Conservation (phyloP, 2,329 filamentous ascomycete species). For the Aspergillus neotritici region DNA sequence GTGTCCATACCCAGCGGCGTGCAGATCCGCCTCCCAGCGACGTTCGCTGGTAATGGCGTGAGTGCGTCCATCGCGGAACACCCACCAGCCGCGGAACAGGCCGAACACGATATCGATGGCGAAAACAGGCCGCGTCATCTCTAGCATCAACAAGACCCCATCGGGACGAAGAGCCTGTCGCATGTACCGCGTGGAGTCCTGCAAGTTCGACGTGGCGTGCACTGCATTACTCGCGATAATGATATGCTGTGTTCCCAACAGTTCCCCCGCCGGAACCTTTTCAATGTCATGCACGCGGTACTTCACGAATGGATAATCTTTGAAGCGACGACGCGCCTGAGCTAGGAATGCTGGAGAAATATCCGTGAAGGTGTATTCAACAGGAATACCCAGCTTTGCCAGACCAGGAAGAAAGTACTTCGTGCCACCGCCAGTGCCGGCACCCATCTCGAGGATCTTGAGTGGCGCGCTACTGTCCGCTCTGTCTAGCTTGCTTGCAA, state of each 20-base stretch:
- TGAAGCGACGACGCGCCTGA: constrained; percentile 27
- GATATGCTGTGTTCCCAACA: constrained; percentile 24
- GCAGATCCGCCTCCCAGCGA: constrained; percentile 24
- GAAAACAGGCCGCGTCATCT: constrained; percentile 26
- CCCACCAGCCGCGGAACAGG: constrained; percentile 36
- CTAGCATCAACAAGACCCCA: constrained; percentile 29
- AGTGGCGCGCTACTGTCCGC: constrained; percentile 17
- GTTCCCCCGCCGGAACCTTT: constrained; percentile 16
- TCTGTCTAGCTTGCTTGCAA: constrained; percentile 12
- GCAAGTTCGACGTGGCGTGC: constrained; percentile 31
- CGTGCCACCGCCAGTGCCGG: constrained; percentile 37
- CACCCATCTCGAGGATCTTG: constrained; percentile 40
- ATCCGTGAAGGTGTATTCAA: constrained; percentile 40
- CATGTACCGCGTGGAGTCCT: constrained; percentile 21
- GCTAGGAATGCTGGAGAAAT: constrained; percentile 33
- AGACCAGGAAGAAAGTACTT: constrained; percentile 25
- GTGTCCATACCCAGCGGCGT: constrained; percentile 26
- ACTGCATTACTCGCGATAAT: constrained; percentile 33
- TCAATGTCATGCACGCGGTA: constrained; percentile 29
- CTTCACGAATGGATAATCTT: constrained; percentile 21
- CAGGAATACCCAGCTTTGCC: constrained; percentile 17
- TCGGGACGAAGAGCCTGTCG: constrained; percentile 23
- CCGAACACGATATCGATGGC: constrained; percentile 33
- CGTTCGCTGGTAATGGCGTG: constrained; percentile 23
- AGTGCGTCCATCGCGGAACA: constrained; percentile 33